Evolutionary conservation across 2,329 filamentous ascomycete genomes (phyloP), one percentile per base, ranked within the genome.

Genomic region (Aspergillus persii): DNA sequence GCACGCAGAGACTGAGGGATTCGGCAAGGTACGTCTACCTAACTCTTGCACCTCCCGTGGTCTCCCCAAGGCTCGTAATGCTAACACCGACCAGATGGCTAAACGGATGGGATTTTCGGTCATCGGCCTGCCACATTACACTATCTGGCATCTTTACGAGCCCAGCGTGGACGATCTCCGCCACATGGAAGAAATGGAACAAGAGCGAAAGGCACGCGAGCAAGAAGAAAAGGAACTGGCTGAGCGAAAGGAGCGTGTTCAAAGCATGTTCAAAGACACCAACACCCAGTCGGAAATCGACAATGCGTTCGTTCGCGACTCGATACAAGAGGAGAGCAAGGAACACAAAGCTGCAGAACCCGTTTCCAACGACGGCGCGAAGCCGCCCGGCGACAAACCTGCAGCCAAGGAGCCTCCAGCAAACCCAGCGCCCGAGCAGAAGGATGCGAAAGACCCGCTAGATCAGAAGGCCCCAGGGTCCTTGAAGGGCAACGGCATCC

Each of bases 101-200:
- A 95, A 92, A 76, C 89, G 91, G 61, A 98, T 99, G 95, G 84
- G 90, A 60, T 98, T 91, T 72, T 96, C 93, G 0, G 95, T 99
- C 18, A 90, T 99, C 59, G 95, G 95, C 33, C 83, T 99, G 50
- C 95, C 95, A 6, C 95, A 99, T 74, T 99, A 99, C 76, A 96
- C 92, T 1, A 97, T 99, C 65, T 99, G 95, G 95, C 95, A 99
- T 87, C 83, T 99, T 70, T 99, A 99, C 80, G 95, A 99, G 77
- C 95, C 95, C n/a, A 96, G 92, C 69, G 91, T 97, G 15, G 95
- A 99, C 71, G 95, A 99, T 70, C 91, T 98, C 63, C 88, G 90
- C 60, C 95, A 98, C 71, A 99, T 99, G 95, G 94, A 93, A 80
- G 92, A 97, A 77, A 97, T 98, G 94, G 94, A 98, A 72, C 83